Evolutionary conservation across 2,329 filamentous ascomycete species (phyloP).

Genomic region (Paecilomyces sp.): DNA sequence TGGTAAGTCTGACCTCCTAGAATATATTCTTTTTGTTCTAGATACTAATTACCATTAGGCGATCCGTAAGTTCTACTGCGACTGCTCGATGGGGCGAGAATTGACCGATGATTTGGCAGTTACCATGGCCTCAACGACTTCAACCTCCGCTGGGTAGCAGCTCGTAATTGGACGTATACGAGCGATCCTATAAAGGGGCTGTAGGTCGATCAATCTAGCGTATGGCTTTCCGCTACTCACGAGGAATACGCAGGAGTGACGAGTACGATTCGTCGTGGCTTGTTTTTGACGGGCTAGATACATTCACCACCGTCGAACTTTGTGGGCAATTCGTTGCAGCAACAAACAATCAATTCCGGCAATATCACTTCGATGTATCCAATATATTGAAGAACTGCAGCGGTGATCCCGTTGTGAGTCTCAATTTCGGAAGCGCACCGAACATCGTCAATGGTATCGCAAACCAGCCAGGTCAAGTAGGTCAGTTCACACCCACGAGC

Average conservation of each 20-base stretch:
- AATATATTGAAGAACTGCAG: slow-evolving; percentile 38
- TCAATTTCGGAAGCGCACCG: slow-evolving; percentile 53
- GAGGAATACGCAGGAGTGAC: slow-evolving; percentile 9
- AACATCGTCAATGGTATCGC: slow-evolving; percentile 49
- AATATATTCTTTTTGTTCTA: not conserved
- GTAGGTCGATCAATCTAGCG: slow-evolving; percentile 17
- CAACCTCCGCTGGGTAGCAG: slow-evolving; percentile 52
- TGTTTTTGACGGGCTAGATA: slow-evolving; percentile 57
- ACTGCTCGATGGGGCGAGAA: not conserved
- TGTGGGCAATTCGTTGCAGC: slow-evolving; percentile 49
- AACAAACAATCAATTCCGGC: slow-evolving; percentile 57
- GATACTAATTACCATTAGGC: slow-evolving; percentile 13
- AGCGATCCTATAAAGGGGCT: slow-evolving; percentile 39
- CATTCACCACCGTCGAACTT: slow-evolving; percentile 50
- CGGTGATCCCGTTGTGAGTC: slow-evolving; percentile 31
- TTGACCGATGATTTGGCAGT: slow-evolving; percentile 11
- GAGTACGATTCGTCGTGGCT: slow-evolving; percentile 44
- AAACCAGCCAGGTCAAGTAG: slow-evolving; percentile 40
- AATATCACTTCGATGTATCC: slow-evolving; percentile 54
- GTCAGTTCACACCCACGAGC: slow-evolving; percentile 13
- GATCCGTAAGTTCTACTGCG: slow-evolving; percentile 23
- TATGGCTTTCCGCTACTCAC: not conserved
- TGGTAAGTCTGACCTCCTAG: slow-evolving; percentile 30
- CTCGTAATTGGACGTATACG: slow-evolving; percentile 56
- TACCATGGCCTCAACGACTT: slow-evolving; percentile 54